phyloP scores from a whole-genome alignment of 169 alveolate species.

The Besnoitia besnoiti region DNA sequence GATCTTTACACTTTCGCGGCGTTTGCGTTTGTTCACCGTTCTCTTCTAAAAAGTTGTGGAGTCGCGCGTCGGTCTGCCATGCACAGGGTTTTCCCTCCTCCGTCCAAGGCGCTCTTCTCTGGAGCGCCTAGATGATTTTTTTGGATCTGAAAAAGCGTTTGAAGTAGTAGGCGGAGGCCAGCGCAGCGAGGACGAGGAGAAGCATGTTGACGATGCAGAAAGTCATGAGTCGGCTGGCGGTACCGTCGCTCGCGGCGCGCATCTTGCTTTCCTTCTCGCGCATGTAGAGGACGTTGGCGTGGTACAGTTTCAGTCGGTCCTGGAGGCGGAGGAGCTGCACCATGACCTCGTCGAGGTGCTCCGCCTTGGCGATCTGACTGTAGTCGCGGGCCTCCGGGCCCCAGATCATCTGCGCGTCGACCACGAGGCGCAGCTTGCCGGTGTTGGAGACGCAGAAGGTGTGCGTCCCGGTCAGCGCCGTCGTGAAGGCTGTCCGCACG shows the following conservation, averaged over 20 bases:
- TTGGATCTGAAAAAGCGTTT: slow-evolving; percentile 66
- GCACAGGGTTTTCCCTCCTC: no score
- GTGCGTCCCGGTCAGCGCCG: slow-evolving; percentile 55
- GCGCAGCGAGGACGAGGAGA: slow-evolving; percentile 48
- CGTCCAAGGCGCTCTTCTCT: no score
- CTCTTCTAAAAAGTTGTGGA: no score
- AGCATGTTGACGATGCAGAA: slow-evolving; percentile 49
- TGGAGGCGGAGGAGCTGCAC: slow-evolving; percentile 62
- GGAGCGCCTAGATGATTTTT: slow-evolving; percentile 51
- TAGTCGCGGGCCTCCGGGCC: slow-evolving; percentile 68
- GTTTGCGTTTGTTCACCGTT: no score
- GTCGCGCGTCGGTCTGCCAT: no score
- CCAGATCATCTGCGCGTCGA: slow-evolving; percentile 61
- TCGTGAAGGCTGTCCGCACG: slow-evolving; percentile 60
- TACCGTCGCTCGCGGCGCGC: slow-evolving; percentile 55
- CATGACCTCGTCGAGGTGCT: slow-evolving; percentile 64
- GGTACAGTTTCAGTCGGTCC: slow-evolving; percentile 62
- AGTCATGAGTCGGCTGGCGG: slow-evolving; percentile 46
- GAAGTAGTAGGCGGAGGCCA: slow-evolving; percentile 63
- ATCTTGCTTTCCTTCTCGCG: slow-evolving; percentile 53
- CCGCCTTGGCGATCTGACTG: slow-evolving; percentile 68
- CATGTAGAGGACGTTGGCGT: slow-evolving; percentile 61
- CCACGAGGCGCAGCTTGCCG: slow-evolving; percentile 31
- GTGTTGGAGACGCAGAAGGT: slow-evolving; percentile 56
- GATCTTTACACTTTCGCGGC: no score